Evolutionary conservation across 2,329 filamentous ascomycete genomes (phyloP).

Genomic region (Ambrosiella cleistominuta): DNA sequence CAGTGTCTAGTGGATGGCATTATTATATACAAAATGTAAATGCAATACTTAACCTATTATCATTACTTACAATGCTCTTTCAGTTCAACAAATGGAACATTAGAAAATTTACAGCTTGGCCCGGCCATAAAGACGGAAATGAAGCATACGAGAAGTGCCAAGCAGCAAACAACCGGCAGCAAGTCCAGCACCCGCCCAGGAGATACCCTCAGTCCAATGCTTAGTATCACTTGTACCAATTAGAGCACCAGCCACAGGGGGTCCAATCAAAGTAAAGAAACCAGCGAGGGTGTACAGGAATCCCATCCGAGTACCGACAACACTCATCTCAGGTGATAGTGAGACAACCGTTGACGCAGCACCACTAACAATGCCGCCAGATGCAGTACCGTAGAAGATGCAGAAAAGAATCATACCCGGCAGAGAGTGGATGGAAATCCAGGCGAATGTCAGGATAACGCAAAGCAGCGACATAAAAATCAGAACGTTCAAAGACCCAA

Average conservation of each 20-base stretch:
- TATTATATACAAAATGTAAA: too few relatives aligned
- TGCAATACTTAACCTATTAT: too few relatives aligned
- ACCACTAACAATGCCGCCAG: constrained; percentile 27
- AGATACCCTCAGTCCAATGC: constrained; percentile 20
- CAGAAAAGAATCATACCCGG: constrained; percentile 26
- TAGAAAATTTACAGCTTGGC: background rate
- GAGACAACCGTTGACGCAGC: constrained; percentile 25
- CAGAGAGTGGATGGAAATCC: constrained; percentile 22
- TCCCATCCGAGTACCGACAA: constrained; percentile 26
- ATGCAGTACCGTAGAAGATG: constrained; percentile 29
- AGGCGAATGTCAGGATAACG: constrained; percentile 28
- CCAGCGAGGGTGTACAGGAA: constrained; percentile 27
- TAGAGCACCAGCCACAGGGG: constrained; percentile 25
- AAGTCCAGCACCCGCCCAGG: constrained; percentile 19
- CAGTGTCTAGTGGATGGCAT: too few relatives aligned
- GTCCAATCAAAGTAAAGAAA: constrained; percentile 28
- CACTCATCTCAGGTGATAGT: constrained; percentile 24
- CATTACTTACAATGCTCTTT: too few relatives aligned
- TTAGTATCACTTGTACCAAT: constrained; percentile 18
- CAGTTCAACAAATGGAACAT: background rate
- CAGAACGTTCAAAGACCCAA: constrained; percentile 26
- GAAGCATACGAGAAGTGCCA: constrained; percentile 5
- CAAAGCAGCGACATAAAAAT: constrained; percentile 27
- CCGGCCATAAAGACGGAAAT: background rate
- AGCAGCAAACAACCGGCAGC: constrained; percentile 17